These are phyloP conservation scores for Cutaneotrichosporon arboriforme DNA, from an alignment of 1,284 basidiomycete species.

Conservation along the genomic window DNA sequence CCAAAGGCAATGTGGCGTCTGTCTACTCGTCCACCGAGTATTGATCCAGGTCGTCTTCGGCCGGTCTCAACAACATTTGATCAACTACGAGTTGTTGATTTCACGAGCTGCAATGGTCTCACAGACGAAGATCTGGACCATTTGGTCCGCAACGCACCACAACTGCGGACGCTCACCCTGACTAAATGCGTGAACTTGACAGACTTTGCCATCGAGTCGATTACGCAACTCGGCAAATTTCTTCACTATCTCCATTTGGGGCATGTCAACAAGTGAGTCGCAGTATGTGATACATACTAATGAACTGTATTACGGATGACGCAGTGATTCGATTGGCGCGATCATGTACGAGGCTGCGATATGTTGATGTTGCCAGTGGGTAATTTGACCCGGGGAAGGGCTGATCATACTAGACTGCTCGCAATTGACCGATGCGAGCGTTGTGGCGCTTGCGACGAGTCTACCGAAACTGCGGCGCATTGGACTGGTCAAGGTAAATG, in stretches of 20 bases:
- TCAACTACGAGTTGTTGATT: constrained; percentile 78
- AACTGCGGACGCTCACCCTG: constrained; percentile 84
- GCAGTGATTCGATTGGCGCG: constrained; percentile 79
- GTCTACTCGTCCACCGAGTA: background rate
- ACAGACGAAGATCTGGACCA: constrained; percentile 88
- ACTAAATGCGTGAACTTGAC: constrained; percentile 86
- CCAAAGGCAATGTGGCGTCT: constrained; percentile 9
- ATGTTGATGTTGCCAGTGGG: constrained; percentile 94
- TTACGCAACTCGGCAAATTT: constrained; percentile 81
- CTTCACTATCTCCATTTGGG: constrained; percentile 94
- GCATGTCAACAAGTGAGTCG: constrained; percentile 62
- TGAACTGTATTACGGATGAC: constrained; percentile 74
- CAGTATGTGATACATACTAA: background rate
- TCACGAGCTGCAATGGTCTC: constrained; percentile 75
- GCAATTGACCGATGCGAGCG: constrained; percentile 84
- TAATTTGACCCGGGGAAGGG: constrained; percentile 18
- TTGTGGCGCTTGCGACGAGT: constrained; percentile 76
- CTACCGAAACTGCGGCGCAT: constrained; percentile 89
- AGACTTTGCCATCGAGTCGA: constrained; percentile 76
- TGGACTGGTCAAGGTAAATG: constrained; percentile 79
- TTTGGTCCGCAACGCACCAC: constrained; percentile 78
- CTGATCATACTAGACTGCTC: constrained; percentile 62
- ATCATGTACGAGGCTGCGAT: constrained; percentile 85
- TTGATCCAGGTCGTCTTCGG: constrained; percentile 11
- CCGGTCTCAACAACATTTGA: constrained; percentile 54